Conservation (phyloP, 371 early-diverging fungal genomes). For the Batkoa obscura region DNA sequence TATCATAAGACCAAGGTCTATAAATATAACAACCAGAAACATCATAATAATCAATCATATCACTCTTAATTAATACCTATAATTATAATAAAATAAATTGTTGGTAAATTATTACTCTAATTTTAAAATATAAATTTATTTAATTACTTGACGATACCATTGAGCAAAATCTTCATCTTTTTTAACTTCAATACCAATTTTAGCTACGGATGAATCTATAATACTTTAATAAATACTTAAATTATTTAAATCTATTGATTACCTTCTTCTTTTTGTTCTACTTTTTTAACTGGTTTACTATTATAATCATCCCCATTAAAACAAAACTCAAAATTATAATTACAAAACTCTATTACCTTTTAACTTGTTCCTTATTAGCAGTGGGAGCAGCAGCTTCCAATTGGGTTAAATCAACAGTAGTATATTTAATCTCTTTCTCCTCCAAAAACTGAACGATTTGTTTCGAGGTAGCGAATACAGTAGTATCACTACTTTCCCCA, state of each 20-base stretch:
- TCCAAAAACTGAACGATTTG: slow-evolving; percentile 23
- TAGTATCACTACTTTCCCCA: slow-evolving; percentile 24
- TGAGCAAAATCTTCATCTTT: slow-evolving; percentile 86
- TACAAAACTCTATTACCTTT: not conserved
- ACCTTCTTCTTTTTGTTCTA: not conserved
- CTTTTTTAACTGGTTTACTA: not conserved
- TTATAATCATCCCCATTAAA: too few species aligned
- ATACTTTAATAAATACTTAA: not conserved
- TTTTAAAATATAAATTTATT: not conserved
- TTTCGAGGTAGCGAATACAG: slow-evolving; percentile 26
- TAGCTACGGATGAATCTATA: not conserved
- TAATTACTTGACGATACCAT: slow-evolving; percentile 81
- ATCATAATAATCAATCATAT: slow-evolving; percentile 99
- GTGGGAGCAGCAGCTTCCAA: slow-evolving; percentile 21
- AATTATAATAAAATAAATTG: not conserved
- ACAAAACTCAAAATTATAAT: not conserved
- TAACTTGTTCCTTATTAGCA: slow-evolving; percentile 3
- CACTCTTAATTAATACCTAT: slow-evolving; percentile 74
- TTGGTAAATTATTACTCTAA: not conserved
- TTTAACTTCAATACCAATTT: slow-evolving; percentile 83
- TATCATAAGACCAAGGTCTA: slow-evolving; percentile 91
- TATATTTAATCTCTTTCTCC: slow-evolving; percentile 15
- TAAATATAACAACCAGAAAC: slow-evolving; percentile 99
- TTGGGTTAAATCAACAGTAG: slow-evolving; percentile 22
- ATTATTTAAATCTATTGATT: not conserved